Percentiles rank a stretch among this genome's conserved stretches.
Evolutionary conservation across 306 rosid genomes (phyloP).

Genomic region (Vachellia collinsii): DNA sequence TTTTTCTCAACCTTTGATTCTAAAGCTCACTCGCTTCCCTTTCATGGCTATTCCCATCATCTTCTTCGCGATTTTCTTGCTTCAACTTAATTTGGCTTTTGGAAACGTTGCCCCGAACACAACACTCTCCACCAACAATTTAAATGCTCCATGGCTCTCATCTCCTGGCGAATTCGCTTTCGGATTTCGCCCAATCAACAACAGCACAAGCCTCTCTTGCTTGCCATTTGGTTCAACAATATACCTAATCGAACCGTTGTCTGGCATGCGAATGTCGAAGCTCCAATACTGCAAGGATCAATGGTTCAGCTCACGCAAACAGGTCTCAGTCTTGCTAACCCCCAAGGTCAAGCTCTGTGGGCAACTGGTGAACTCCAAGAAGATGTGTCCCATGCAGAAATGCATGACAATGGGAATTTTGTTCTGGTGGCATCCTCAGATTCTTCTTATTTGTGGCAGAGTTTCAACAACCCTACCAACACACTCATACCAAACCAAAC

Average conservation of each 20-base stretch:
- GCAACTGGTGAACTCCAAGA: background rate
- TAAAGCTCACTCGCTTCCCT: background rate
- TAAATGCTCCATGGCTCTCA: slow-evolving; percentile 35
- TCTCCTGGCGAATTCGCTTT: slow-evolving; percentile 54
- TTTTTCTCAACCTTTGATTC: background rate
- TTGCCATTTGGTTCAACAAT: slow-evolving; percentile 56
- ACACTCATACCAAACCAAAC: slow-evolving; percentile 61
- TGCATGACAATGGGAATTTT: slow-evolving; percentile 63
- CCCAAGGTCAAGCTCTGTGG: slow-evolving; percentile 37
- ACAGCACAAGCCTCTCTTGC: slow-evolving; percentile 31
- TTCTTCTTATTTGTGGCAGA: slow-evolving; percentile 49
- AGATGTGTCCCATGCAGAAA: slow-evolving; percentile 37
- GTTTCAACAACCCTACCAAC: slow-evolving; percentile 62
- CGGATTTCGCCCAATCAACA: slow-evolving; percentile 44
- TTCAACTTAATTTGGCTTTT: background rate
- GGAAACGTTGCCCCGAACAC: slow-evolving; percentile 12
- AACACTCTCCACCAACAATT: slow-evolving; percentile 27
- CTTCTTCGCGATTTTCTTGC: slow-evolving; percentile 8
- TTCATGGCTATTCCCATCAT: slow-evolving; percentile 14
- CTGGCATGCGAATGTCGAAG: slow-evolving; percentile 41
- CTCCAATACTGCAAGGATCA: slow-evolving; percentile 47
- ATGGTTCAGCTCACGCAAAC: slow-evolving; percentile 29
- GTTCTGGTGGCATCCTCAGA: slow-evolving; percentile 40
- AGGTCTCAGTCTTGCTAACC: slow-evolving; percentile 40
- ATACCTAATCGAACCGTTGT: slow-evolving; percentile 47